Evolutionary conservation across 2,329 filamentous ascomycete genomes (phyloP).

Genomic region (Fonsecaea monophora): DNA sequence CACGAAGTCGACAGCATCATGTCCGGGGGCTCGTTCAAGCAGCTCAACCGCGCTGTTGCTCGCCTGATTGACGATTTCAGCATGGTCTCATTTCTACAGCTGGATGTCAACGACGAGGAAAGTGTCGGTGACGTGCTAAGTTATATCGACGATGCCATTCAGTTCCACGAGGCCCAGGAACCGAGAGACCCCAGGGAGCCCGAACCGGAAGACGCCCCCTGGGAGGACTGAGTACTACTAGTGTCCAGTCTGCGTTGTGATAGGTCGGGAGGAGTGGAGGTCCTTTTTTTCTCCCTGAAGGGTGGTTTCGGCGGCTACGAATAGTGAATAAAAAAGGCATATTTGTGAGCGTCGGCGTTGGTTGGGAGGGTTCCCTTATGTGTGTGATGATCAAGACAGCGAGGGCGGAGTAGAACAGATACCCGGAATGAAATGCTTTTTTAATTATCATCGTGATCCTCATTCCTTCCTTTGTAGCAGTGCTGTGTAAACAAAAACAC

Average conservation of each 20-base stretch:
- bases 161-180: constrained; percentile 92
- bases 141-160: constrained; percentile 93
- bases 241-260: constrained; percentile 1
- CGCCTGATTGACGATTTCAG: constrained; percentile 95
- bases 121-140: constrained; percentile 84
- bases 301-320: background rate
- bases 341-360: constrained; percentile 38
- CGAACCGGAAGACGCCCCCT: constrained; percentile 64
- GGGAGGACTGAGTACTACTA: constrained; percentile 47
- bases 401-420: background rate
- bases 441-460: too few species aligned
- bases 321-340: background rate
- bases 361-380: constrained; percentile 9
- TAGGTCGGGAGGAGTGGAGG: background rate
- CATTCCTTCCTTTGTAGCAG: background rate
- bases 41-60: constrained; percentile 85
- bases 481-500: background rate
- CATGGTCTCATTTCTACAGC: constrained; percentile 93
- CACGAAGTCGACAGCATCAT: constrained; percentile 73
- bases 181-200: constrained; percentile 75
- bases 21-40: constrained; percentile 80
- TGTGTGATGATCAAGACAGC: background rate
- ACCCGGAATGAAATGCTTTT: constrained; percentile 9
- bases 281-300: background rate
- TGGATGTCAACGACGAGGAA: constrained; percentile 90